phyloP scores from a whole-genome alignment of 2,329 filamentous ascomycete genomes.

The Aspergillus aculeatinus region DNA sequence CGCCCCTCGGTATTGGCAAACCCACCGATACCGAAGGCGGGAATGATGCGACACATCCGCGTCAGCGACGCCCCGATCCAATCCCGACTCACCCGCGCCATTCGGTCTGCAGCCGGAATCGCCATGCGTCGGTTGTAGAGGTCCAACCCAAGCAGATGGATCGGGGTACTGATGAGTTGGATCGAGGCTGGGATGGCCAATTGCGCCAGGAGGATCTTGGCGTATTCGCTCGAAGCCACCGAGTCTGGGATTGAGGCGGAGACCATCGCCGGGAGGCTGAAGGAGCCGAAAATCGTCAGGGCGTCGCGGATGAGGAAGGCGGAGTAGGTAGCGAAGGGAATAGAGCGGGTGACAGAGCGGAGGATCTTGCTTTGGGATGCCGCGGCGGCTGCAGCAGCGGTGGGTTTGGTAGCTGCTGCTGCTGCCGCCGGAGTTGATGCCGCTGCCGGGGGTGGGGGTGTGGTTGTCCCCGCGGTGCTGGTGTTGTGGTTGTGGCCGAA shows the following conservation, averaged over 20 bases:
- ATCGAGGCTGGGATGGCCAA: conserved; percentile 74
- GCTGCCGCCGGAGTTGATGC: background rate
- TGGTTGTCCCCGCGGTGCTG: conserved; percentile 7
- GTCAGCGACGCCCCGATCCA: conserved; percentile 73
- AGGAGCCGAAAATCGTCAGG: conserved; percentile 69
- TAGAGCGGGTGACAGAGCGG: conserved; percentile 43
- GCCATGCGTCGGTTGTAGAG: conserved; percentile 68
- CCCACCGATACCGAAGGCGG: conserved; percentile 83
- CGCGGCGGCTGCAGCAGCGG: background rate
- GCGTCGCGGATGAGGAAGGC: conserved; percentile 79
- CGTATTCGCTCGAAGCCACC: conserved; percentile 19
- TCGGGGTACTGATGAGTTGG: conserved; percentile 74
- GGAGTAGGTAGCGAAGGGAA: conserved; percentile 49
- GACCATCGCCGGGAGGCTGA: conserved; percentile 28
- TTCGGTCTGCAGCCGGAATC: conserved; percentile 56
- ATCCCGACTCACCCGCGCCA: conserved; percentile 64
- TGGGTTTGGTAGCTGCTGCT: background rate
- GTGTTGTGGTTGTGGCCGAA: conserved; percentile 45
- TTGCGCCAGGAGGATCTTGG: conserved; percentile 53
- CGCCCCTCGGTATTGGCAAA: conserved; percentile 66
- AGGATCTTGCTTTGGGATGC: conserved; percentile 5
- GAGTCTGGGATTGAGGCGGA: conserved; percentile 25
- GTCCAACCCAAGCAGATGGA: conserved; percentile 81
- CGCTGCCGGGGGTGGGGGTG: conserved; percentile 5
- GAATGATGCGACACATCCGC: conserved; percentile 77